Conservation (phyloP, 495 filamentous ascomycete species). For the Aspergillus steynii region DNA sequence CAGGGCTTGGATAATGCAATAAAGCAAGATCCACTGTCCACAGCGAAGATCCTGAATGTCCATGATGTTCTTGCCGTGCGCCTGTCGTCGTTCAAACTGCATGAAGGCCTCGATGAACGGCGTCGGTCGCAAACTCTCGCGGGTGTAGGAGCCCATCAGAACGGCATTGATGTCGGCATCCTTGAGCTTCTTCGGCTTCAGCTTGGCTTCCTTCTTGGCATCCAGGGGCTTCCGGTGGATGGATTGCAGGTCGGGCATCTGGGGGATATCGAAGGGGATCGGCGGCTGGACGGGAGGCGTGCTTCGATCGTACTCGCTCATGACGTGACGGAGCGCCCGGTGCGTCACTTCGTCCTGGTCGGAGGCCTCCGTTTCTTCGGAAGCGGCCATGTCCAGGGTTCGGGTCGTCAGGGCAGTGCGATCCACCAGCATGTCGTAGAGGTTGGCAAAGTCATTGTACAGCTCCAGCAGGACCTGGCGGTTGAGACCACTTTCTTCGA, state of each 20-base stretch:
- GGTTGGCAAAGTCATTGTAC: conserved; percentile 79
- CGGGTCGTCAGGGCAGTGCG: conserved; percentile 57
- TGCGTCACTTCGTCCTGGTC: conserved; percentile 44
- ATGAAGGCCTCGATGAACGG: conserved; percentile 78
- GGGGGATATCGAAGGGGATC: conserved; percentile 87
- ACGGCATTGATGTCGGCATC: conserved; percentile 73
- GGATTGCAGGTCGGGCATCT: conserved; percentile 66
- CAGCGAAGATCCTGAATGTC: conserved; percentile 76
- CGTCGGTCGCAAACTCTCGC: conserved; percentile 61
- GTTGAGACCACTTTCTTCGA: conserved; percentile 83
- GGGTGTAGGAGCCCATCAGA: conserved; percentile 74
- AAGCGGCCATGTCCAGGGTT: conserved; percentile 45
- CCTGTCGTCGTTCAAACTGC: conserved; percentile 77
- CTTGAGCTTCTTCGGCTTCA: conserved; percentile 68
- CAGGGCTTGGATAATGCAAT: conserved; percentile 84
- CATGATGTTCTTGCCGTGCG: conserved; percentile 65
- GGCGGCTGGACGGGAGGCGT: conserved; percentile 87
- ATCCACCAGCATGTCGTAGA: conserved; percentile 90
- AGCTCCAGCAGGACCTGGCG: conserved; percentile 76
- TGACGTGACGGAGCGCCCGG: conserved; percentile 66
- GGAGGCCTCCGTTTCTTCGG: conserved; percentile 33
- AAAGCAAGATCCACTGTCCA: conserved; percentile 94
- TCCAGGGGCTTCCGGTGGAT: conserved; percentile 62
- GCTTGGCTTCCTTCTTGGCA: conserved; percentile 67
- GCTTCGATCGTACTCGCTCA: conserved; percentile 84